Conservation (phyloP, 2,329 filamentous ascomycete species). For the Botrytis fragariae region DNA sequence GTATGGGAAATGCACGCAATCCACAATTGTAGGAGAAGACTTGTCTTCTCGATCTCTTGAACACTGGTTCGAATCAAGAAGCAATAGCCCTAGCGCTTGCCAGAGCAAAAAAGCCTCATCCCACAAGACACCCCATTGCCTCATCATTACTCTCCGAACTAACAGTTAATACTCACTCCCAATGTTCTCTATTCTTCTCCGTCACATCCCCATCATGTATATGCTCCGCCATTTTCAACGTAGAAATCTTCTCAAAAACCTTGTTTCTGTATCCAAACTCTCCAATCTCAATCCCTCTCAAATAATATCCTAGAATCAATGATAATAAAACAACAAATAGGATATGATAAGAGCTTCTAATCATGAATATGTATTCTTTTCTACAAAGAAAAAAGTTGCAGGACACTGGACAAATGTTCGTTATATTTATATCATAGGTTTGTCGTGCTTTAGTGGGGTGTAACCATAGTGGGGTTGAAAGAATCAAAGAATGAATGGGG, state of each 20-base stretch:
- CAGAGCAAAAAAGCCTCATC: not conserved
- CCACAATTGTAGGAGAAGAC: not conserved
- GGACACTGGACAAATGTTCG: not conserved
- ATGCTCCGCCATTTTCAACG: not conserved
- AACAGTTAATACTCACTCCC: constrained; percentile 40
- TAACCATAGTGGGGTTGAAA: not conserved
- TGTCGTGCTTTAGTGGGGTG: not conserved
- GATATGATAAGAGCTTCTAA: not conserved
- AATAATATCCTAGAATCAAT: too few species aligned
- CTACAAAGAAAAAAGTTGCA: not conserved
- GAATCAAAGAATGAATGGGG: not conserved
- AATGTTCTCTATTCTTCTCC: constrained; percentile 42
- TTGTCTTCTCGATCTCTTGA: too few species aligned
- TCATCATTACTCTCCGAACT: not conserved
- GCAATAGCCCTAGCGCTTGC: not conserved
- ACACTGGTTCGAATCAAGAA: not conserved
- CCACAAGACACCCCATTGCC: not conserved
- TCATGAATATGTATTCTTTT: not conserved
- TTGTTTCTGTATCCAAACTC: not conserved
- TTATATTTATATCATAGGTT: not conserved
- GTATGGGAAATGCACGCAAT: not conserved
- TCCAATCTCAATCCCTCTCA: not conserved
- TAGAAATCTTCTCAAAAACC: not conserved
- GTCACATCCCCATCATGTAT: constrained; percentile 31
- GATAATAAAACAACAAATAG: not conserved